These are phyloP conservation scores for Leishmania turanica DNA, from an alignment of 208 protist species.

Conservation along the genomic window DNA sequence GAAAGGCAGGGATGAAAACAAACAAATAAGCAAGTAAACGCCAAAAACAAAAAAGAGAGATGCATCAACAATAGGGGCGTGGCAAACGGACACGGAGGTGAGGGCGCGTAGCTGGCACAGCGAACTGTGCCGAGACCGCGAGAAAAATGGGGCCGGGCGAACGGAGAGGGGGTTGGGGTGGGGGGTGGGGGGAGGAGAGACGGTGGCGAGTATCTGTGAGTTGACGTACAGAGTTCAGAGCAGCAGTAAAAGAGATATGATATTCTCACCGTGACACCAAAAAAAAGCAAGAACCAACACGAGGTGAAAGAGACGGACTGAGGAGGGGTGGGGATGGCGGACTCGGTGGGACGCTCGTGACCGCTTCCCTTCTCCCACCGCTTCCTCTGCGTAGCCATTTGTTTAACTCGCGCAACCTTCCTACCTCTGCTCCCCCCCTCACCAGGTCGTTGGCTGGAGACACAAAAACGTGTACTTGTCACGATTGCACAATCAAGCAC, in stretches of 20 bases:
- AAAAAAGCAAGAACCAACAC: not conserved
- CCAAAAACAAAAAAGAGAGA: no score
- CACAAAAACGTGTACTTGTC: not conserved
- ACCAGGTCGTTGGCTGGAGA: not conserved
- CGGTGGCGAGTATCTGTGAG: not conserved
- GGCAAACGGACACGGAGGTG: not conserved
- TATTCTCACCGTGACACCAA: not conserved
- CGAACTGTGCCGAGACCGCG: not conserved
- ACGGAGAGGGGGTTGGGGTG: no score
- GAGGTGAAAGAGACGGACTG: not conserved
- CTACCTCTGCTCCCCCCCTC: not conserved
- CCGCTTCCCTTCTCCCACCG: not conserved
- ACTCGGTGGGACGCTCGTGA: not conserved
- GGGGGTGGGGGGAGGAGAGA: not conserved
- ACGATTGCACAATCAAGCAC: not conserved
- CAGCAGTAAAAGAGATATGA: not conserved
- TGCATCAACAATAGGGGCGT: not conserved
- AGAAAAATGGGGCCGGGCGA: not conserved
- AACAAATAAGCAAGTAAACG: not conserved
- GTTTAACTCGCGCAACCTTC: not conserved
- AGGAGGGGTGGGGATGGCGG: not conserved
- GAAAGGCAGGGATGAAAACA: not conserved
- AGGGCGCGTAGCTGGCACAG: not conserved
- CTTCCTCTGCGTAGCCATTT: constrained; percentile 7
- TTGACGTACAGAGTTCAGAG: not conserved